Conservation (phyloP, 768 basidiomycete genomes). For the Tylopilus plumbeoviolaceoides region DNA sequence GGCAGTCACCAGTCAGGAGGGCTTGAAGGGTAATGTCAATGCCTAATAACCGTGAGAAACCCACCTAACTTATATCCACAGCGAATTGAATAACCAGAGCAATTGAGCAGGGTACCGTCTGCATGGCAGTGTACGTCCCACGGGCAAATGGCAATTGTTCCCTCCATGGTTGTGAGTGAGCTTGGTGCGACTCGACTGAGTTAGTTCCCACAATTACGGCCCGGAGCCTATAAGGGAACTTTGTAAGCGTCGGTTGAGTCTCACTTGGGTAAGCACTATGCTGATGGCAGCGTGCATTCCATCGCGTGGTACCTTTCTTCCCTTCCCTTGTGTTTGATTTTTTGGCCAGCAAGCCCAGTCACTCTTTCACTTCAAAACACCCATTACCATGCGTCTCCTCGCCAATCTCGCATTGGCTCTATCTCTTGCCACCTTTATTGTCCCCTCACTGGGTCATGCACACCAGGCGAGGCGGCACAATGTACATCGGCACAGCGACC, state of each 20-base stretch:
- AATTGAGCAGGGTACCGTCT: too few species aligned
- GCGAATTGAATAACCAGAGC: too few species aligned
- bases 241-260: background rate
- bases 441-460: constrained; percentile 16
- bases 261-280: constrained; percentile 8
- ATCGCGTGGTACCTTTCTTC: background rate
- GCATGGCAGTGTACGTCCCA: too few species aligned
- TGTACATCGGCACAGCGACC: constrained; percentile 19
- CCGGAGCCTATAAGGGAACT: too few species aligned
- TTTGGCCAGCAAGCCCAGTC: constrained; percentile 10
- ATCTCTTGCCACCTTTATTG: constrained; percentile 15
- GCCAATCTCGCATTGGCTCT: constrained; percentile 19
- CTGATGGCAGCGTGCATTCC: background rate
- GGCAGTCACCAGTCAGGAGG: too few species aligned
- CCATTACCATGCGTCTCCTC: constrained; percentile 21
- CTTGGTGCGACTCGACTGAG: too few species aligned
- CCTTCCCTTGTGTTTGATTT: constrained; percentile 5
- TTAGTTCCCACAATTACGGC: too few species aligned
- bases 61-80: too few species aligned
- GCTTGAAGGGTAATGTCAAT: too few species aligned
- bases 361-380: constrained; percentile 15
- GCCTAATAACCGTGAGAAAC: too few species aligned
- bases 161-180: too few species aligned
- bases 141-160: too few species aligned
- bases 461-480: constrained; percentile 24